Base-by-base conservation (phyloP, 331 rosid species). In the Cydonia oblonga region DNA sequence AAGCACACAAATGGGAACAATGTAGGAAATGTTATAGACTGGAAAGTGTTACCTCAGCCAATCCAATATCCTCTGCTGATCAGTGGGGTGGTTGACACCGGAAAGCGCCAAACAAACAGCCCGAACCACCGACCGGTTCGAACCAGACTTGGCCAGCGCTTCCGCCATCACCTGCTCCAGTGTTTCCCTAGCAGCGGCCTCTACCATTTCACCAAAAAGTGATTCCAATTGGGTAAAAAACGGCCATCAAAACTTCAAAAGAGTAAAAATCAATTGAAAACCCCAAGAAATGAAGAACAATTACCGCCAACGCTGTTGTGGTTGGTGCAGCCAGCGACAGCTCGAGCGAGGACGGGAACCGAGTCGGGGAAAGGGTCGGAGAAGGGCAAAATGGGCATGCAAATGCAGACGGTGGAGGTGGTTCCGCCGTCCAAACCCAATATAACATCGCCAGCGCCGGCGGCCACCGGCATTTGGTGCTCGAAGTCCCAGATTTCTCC, bases 291-390 rank as follows among this genome's bases (percentile, higher is more conserved):
- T 2, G 53, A 44, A 11, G 23, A 16, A 49, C 26, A 59, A 64
- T 63, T 79, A 92, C 98, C 98, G 79, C 98, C 98, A 69, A 89
- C 90, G 72, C 97, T 90, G 77, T 93, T 93, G 76, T 93, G 98
- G 81, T 93, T 93, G 80, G 98, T 89, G 85, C 93, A 93, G 61
- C 98, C 98, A 60, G 96, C 93, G 69, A 87, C 90, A 78, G 96
- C 90, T 18, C 93, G 89, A 0, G 93, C 86, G 64, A 93, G 92
- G 6, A 89, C 51, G 11, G 96, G 93, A 25, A 84, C 90, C 42
- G 89, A 81, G 38, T 89, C 84, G 18, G 90, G 89, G 60, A 82
- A 89, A 23, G 87, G 80, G 20, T 80, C 81, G 20, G 87, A 89
- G 28, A 76, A 83, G 13, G 87, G 87, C 14, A 74, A 59, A 65